Percentiles rank a stretch among this genome's conserved stretches.
These are phyloP conservation scores for Incumbomyces delicatus DNA, from an alignment of 2,329 filamentous ascomycete genomes.

Conservation along the genomic window DNA sequence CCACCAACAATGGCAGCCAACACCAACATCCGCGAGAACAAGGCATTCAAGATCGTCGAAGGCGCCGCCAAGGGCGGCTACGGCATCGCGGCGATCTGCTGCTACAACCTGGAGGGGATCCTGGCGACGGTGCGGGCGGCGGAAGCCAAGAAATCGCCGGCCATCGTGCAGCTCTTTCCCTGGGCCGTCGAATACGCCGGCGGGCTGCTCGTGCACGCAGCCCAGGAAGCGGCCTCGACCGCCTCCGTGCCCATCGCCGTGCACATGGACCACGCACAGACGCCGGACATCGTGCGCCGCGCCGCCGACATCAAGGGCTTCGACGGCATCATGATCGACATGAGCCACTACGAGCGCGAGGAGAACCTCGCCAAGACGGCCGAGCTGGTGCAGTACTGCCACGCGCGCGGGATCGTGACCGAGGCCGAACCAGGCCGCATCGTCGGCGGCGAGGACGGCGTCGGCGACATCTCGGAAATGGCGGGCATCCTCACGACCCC, in stretches of 20 bases:
- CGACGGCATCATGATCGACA: constrained; percentile 69
- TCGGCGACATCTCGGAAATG: constrained; percentile 56
- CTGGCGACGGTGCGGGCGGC: constrained; percentile 59
- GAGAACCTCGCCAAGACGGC: constrained; percentile 58
- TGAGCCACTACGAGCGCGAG: constrained; percentile 61
- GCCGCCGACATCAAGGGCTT: constrained; percentile 55
- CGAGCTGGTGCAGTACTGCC: constrained; percentile 54
- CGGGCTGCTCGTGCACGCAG: constrained; percentile 45
- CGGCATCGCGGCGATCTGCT: constrained; percentile 10
- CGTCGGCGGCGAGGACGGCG: constrained; percentile 64
- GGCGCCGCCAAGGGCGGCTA: constrained; percentile 21
- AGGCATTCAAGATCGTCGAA: constrained; percentile 21
- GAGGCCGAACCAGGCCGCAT: constrained; percentile 65
- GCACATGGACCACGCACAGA: constrained; percentile 59
- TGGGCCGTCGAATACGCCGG: constrained; percentile 62
- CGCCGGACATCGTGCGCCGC: constrained; percentile 49
- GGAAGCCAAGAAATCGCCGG: constrained; percentile 55
- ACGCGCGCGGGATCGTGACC: constrained; percentile 55
- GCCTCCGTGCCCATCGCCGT: constrained; percentile 53
- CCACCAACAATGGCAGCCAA: background rate
- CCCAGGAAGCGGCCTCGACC: constrained; percentile 46
- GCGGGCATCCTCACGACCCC: constrained; percentile 57
- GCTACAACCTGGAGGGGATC: constrained; percentile 61
- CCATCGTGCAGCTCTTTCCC: constrained; percentile 65
- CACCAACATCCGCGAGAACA: constrained; percentile 14